Evolutionary conservation across 495 filamentous ascomycete species (phyloP).

Genomic region (Staphylotrichum longicolle): DNA sequence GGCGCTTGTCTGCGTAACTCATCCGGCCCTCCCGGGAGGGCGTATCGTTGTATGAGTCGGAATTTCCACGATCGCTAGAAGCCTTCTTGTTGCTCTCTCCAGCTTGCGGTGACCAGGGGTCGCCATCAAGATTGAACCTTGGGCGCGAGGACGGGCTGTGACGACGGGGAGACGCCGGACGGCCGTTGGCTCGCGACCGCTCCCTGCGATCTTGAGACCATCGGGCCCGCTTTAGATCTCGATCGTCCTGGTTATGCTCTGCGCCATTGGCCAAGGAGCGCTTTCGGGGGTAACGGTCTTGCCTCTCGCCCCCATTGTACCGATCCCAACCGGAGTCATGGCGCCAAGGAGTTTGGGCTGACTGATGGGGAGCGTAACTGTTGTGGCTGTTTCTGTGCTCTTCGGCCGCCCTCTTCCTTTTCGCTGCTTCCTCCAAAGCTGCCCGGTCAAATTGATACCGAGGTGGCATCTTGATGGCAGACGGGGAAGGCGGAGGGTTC

Average conservation of each 20-base stretch:
- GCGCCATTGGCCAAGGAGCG: constrained; percentile 22
- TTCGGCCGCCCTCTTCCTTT: background rate
- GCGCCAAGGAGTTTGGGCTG: background rate
- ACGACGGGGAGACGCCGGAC: constrained; percentile 16
- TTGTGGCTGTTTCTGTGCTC: background rate
- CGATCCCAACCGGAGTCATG: constrained; percentile 6
- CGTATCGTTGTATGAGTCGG: constrained; percentile 15
- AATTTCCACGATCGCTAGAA: constrained; percentile 13
- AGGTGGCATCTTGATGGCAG: constrained; percentile 31
- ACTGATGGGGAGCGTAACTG: constrained; percentile 3
- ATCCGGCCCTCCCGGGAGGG: constrained; percentile 23
- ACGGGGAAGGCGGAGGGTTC: constrained; percentile 28
- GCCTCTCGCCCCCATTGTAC: constrained; percentile 6
- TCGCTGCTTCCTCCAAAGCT: constrained; percentile 1
- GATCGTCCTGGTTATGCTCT: constrained; percentile 13
- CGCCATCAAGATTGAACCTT: constrained; percentile 14
- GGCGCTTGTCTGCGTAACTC: constrained; percentile 21
- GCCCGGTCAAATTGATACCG: constrained; percentile 21
- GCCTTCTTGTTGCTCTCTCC: constrained; percentile 21
- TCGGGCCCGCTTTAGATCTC: constrained; percentile 24
- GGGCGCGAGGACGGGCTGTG: constrained; percentile 12
- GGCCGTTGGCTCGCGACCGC: constrained; percentile 2
- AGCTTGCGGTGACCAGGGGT: constrained; percentile 33
- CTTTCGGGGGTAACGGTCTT: constrained; percentile 18
- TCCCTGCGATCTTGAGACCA: constrained; percentile 5